These are phyloP conservation scores for Leishmania lainsoni DNA, from an alignment of 208 protist genomes.

Conservation along the genomic window DNA sequence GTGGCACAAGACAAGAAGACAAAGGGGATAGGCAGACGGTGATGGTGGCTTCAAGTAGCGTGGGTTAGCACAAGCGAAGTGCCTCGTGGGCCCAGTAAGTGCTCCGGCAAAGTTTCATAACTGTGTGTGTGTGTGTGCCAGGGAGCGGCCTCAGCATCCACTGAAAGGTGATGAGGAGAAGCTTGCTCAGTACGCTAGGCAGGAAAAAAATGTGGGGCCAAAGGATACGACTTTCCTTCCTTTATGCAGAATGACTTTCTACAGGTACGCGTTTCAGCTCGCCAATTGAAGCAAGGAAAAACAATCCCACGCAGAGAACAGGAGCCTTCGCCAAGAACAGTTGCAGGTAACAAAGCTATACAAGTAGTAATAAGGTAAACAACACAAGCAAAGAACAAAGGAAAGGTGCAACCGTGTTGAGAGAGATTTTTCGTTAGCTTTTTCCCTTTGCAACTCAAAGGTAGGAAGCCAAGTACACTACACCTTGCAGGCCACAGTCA, in stretches of 20 bases:
- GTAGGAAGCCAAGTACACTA: not conserved
- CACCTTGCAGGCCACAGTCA: not conserved
- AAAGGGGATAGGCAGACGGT: not conserved
- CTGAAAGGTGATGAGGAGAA: not conserved
- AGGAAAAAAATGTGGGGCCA: not conserved
- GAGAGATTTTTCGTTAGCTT: not conserved
- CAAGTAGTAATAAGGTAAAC: not conserved
- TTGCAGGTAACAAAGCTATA: not conserved
- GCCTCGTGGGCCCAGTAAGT: not conserved
- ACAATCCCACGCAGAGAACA: not conserved
- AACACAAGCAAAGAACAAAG: not conserved
- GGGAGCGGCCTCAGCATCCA: not conserved
- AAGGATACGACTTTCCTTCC: not conserved
- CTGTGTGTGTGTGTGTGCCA: too few species aligned
- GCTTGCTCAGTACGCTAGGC: not conserved
- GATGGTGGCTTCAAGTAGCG: not conserved
- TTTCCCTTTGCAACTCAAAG: not conserved
- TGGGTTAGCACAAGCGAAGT: not conserved
- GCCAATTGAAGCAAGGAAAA: slow-evolving; percentile 5
- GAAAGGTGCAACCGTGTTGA: not conserved
- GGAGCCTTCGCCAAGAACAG: too few species aligned
- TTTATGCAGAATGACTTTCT: not conserved
- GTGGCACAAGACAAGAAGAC: not conserved
- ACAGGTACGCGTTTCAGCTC: not conserved
- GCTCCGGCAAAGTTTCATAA: not conserved